Conservation (phyloP, 2,329 filamentous ascomycete species). For the Aspergillus sp. region DNA sequence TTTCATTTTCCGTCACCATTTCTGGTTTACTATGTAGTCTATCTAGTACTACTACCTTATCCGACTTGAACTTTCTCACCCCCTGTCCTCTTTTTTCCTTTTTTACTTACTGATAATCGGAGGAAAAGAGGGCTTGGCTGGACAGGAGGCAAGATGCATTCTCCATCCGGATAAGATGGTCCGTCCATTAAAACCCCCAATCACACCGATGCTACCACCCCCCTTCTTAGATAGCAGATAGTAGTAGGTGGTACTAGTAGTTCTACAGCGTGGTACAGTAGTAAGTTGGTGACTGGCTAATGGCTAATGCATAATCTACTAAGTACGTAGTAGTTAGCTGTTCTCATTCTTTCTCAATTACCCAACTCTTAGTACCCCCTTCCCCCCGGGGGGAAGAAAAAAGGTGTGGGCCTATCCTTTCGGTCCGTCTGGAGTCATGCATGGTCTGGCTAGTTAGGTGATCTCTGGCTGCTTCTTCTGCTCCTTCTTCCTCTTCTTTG, state of each 20-base stretch:
- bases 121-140: conserved; percentile 1
- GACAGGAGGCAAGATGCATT: background rate
- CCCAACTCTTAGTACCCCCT: background rate
- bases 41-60: no score
- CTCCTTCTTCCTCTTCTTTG: no score
- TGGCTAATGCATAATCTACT: no score
- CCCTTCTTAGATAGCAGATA: background rate
- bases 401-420: background rate
- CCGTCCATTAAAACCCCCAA: background rate
- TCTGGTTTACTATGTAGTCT: no score
- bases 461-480: no score
- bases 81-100: background rate
- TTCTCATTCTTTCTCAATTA: no score
- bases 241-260: no score
- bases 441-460: background rate
- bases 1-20: no score
- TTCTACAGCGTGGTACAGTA: background rate
- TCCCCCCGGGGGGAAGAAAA: background rate
- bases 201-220: background rate
- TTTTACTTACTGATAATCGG: background rate
- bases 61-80: no score
- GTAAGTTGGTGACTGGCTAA: no score
- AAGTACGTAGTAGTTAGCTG: no score
- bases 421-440: background rate
- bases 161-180: background rate